Evolutionary conservation across 2,329 filamentous ascomycete genomes (phyloP), one percentile per base, ranked within the genome.

Genomic region (Xylaria sp.): DNA sequence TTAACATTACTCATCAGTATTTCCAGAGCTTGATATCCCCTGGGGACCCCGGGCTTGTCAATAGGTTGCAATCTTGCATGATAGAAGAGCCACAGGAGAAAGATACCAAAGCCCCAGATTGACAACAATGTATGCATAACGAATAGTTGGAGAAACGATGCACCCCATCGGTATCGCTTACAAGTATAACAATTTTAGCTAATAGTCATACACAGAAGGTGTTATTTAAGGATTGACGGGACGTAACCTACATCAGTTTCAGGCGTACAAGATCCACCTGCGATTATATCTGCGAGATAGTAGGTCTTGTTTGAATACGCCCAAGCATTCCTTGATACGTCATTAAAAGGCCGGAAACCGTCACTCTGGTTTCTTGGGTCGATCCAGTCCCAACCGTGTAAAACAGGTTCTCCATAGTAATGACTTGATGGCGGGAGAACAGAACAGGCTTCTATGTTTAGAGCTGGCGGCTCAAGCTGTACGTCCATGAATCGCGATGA

Each of bases 131-230:
- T 38, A 13, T 47, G 0, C 9, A 55, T 23, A 2, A 55, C 5
- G 29, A 48, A 31, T 31, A 23, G 15, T n/a, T 55, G 53, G 53
- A 48, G 31, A 13, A 48, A 40, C n/a, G 53, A 55, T 4, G n/a
- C 43, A 29, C 53, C 53, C 53, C 53, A 55, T 21, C 40, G 33
- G 48, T 55, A 55, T 15, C 43, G 47, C 53, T n/a, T 55, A 47
- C 33, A 21, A 55, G 29, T 10, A 10, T 5, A 29, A 15, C n/a
- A 37, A 21, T 38, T 15, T 55, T n/a, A 55, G 43, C 3, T 19
- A 21, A 40, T 38, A n/a, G n/a, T n/a, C n/a, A n/a, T n/a, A n/a
- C n/a, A n/a, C n/a, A n/a, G n/a, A n/a, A n/a, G n/a, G n/a, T n/a
- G n/a, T 40, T 15, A 2, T 47, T 7, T 37, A 15, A 35, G 7